Conservation (phyloP, 257 asterid species). For the Sherardia arvensis region DNA sequence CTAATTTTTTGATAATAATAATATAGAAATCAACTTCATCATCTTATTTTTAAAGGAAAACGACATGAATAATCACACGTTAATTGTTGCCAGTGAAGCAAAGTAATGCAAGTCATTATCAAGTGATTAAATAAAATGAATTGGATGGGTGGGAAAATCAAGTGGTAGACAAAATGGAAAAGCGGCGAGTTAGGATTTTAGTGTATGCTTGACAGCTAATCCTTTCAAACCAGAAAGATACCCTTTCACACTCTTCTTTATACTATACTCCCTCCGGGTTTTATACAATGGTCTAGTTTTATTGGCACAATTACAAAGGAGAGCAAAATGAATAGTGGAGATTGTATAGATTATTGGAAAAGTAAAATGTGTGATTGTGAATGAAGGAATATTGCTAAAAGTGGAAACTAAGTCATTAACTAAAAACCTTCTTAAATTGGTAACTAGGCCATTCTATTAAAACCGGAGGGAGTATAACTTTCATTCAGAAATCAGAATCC, state of each 20-base stretch:
- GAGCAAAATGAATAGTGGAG: too few relatives aligned
- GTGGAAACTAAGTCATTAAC: too few relatives aligned
- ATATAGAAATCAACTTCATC: not conserved
- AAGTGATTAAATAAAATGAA: not conserved
- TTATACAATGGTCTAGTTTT: too few relatives aligned
- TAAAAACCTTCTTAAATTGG: too few relatives aligned
- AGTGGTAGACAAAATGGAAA: not conserved
- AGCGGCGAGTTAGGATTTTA: not conserved
- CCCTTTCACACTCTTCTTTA: not conserved
- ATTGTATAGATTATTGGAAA: too few relatives aligned
- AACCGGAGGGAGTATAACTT: too few relatives aligned
- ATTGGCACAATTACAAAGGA: too few relatives aligned
- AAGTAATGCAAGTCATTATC: not conserved
- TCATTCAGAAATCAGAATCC: not conserved
- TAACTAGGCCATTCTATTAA: too few relatives aligned
- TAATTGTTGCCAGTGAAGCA: not conserved
- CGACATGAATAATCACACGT: not conserved
- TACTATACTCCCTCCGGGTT: too few relatives aligned
- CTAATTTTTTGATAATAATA: too few relatives aligned
- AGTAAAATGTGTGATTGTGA: too few relatives aligned
- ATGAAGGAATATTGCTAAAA: too few relatives aligned
- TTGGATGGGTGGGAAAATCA: not conserved
- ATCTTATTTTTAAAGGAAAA: not conserved
- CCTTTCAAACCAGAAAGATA: not conserved
- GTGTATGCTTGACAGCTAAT: not conserved